These are phyloP conservation scores for Simmondsia chinensis DNA, from an alignment of 148 eudicot species.

Conservation along the genomic window DNA sequence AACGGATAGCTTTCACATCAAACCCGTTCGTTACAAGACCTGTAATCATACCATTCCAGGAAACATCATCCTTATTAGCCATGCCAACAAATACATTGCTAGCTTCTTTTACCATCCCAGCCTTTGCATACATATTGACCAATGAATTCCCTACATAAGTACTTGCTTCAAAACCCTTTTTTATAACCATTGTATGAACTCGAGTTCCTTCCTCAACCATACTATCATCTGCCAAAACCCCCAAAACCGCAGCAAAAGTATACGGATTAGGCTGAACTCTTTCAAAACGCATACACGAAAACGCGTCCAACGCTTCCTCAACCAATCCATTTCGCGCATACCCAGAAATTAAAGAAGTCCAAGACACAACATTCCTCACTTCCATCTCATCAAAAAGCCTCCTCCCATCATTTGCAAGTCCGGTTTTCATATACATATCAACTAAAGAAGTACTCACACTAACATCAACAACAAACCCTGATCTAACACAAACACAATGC, in stretches of 20 bases:
- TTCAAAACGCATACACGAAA: conserved; percentile 41
- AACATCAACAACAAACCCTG: conserved; percentile 57
- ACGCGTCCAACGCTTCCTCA: conserved; percentile 36
- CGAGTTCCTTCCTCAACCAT: conserved; percentile 46
- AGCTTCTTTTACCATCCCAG: conserved; percentile 50
- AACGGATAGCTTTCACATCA: conserved; percentile 50
- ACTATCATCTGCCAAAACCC: conserved; percentile 52
- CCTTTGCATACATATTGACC: conserved; percentile 67
- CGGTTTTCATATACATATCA: conserved; percentile 76
- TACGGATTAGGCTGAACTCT: conserved; percentile 64
- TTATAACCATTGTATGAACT: conserved; percentile 57
- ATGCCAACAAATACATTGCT: conserved; percentile 38
- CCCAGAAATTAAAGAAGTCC: conserved; percentile 86
- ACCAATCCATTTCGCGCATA: conserved; percentile 43
- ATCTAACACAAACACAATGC: conserved; percentile 54
- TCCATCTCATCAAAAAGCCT: conserved; percentile 53
- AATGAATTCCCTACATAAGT: conserved; percentile 68
- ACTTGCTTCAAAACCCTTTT: conserved; percentile 46
- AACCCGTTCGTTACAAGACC: conserved; percentile 65
- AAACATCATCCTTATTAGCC: conserved; percentile 44
- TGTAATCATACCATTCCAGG: conserved; percentile 85
- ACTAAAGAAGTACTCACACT: conserved; percentile 85
- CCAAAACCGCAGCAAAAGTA: conserved; percentile 64
- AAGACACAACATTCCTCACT: conserved; percentile 75
- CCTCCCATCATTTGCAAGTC: conserved; percentile 36